These are phyloP conservation scores for Alternaria ventricosa DNA, from an alignment of 2,329 filamentous ascomycete species.

Conservation along the genomic window DNA sequence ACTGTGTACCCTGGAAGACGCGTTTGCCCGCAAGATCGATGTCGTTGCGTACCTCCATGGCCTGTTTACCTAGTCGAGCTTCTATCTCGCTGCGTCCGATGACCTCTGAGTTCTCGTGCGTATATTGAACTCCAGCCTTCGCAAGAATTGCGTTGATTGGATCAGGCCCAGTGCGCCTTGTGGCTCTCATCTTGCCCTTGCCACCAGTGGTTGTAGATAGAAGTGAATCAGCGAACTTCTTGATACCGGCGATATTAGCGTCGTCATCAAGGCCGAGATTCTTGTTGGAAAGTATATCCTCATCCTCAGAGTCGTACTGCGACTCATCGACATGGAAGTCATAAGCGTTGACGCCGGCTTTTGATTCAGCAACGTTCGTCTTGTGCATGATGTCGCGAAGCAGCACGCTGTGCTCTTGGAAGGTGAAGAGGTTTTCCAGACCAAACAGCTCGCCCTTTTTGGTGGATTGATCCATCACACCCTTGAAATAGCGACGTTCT, in stretches of 20 bases:
- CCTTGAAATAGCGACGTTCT: slow-evolving; percentile 93
- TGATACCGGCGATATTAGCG: slow-evolving; percentile 64
- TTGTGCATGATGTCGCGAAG: slow-evolving; percentile 97
- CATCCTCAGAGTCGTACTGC: slow-evolving; percentile 37
- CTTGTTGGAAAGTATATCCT: slow-evolving; percentile 37
- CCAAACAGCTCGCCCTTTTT: slow-evolving; percentile 96
- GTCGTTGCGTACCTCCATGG: slow-evolving; percentile 66
- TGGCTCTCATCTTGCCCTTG: slow-evolving; percentile 48
- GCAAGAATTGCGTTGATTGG: slow-evolving; percentile 88
- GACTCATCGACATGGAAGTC: slow-evolving; percentile 65
- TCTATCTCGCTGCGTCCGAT: slow-evolving; percentile 93
- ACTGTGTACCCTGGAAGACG: slow-evolving; percentile 63
- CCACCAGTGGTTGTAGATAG: slow-evolving; percentile 16
- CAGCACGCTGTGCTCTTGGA: slow-evolving; percentile 77
- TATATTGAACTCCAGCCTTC: slow-evolving; percentile 89
- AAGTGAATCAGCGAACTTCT: slow-evolving; percentile 51
- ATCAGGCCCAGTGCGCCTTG: slow-evolving; percentile 63
- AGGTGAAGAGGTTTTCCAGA: slow-evolving; percentile 83
- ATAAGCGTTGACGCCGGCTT: slow-evolving; percentile 80
- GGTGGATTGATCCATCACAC: slow-evolving; percentile 81
- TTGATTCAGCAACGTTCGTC: slow-evolving; percentile 94
- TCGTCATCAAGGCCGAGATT: slow-evolving; percentile 38
- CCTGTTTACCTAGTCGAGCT: slow-evolving; percentile 77
- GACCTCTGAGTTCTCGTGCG: slow-evolving; percentile 95
- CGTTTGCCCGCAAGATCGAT: slow-evolving; percentile 59